phyloP scores from a whole-genome alignment of 2,329 filamentous ascomycete species.

The Aspergillus hortae region DNA sequence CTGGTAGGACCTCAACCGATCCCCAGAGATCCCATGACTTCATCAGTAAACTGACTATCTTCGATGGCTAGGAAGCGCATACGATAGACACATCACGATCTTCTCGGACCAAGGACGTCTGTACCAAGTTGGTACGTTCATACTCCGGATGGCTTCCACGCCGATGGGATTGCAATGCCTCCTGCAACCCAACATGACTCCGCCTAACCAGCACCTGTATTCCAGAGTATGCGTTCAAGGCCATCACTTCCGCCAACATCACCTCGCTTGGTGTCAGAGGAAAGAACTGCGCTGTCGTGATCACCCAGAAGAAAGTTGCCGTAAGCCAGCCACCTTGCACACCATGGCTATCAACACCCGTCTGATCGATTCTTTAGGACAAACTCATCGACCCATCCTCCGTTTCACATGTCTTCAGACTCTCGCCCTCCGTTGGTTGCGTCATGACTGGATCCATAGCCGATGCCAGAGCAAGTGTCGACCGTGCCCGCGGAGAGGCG shows the following conservation, averaged over 20 bases:
- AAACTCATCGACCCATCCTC: slow-evolving; percentile 98
- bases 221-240: slow-evolving; percentile 99
- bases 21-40: slow-evolving; percentile 23
- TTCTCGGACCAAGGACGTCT: slow-evolving; percentile 98
- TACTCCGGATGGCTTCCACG: not conserved
- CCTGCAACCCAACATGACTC: slow-evolving; percentile 10
- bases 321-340: slow-evolving; percentile 55
- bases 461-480: slow-evolving; percentile 89
- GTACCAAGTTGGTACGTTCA: slow-evolving; percentile 87
- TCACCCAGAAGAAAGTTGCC: slow-evolving; percentile 99
- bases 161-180: not conserved
- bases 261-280: slow-evolving; percentile 94
- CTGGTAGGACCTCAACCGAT: slow-evolving; percentile 31
- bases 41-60: slow-evolving; percentile 25
- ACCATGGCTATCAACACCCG: not conserved
- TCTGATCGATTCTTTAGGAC: slow-evolving; percentile 59
- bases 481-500: slow-evolving; percentile 89
- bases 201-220: slow-evolving; percentile 28
- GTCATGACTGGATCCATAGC: slow-evolving; percentile 99
- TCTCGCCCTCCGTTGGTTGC: slow-evolving; percentile 93
- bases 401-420: slow-evolving; percentile 94
- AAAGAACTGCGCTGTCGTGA: slow-evolving; percentile 93
- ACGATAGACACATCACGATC: slow-evolving; percentile 99
- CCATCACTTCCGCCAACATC: slow-evolving; percentile 98
- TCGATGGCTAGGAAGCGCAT: slow-evolving; percentile 65